Percentiles rank a stretch among this genome's conserved stretches.
phyloP scores from a whole-genome alignment of 176 grass and related monocot genomes.

The Tillandsia fasciculata region DNA sequence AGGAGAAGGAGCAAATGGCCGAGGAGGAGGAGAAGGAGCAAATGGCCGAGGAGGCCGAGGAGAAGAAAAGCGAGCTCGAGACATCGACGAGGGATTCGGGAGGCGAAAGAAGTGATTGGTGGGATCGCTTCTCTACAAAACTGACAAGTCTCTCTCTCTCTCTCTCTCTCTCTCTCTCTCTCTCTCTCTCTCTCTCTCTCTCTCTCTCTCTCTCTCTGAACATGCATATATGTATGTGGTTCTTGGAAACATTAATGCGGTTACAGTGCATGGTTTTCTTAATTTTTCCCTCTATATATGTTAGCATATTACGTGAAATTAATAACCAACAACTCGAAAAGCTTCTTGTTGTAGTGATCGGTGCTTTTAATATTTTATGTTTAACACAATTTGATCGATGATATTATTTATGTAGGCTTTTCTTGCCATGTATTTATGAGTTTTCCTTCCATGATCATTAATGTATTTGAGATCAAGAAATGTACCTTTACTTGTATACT shows the following conservation, averaged over 20 bases:
- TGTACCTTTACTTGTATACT: too few species aligned
- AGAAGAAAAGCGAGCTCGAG: background rate
- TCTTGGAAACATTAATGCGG: background rate
- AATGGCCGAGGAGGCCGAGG: background rate
- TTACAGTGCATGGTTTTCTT: background rate
- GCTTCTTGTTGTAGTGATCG: too few species aligned
- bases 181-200: background rate
- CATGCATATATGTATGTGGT: background rate
- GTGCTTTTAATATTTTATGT: too few species aligned
- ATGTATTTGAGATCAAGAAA: too few species aligned
- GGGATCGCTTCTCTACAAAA: slow-evolving; percentile 8
- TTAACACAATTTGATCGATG: too few species aligned
- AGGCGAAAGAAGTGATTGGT: slow-evolving; percentile 6
- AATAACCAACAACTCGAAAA: too few species aligned
- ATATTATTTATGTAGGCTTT: too few species aligned
- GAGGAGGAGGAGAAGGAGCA: background rate
- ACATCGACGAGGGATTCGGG: too few species aligned
- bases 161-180: background rate
- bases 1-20: background rate
- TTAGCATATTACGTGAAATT: too few species aligned
- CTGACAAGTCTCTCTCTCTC: background rate
- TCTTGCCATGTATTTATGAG: too few species aligned
- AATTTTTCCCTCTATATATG: background rate
- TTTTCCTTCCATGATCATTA: too few species aligned
- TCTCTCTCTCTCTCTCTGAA: background rate